Base-by-base conservation (phyloP, 441 rosid species). In the Caryocar brasiliense region DNA sequence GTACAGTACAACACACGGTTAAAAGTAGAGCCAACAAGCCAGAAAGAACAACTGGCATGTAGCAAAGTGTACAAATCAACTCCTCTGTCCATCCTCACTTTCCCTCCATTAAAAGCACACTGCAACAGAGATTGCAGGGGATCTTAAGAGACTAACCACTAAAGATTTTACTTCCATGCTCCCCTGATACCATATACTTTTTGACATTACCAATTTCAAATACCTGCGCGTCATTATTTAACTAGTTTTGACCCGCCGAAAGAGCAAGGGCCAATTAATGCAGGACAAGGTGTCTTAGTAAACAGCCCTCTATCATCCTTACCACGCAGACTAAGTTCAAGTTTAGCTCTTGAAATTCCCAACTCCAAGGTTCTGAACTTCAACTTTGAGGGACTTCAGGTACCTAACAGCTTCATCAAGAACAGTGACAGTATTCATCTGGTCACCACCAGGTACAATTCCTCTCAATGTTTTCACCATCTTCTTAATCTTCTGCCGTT, bases 381-480 rank as follows among this genome's bases (percentile, higher is more conserved):
- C 92, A 26, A 81, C 67, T 61, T 83, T 83, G 50, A 88, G 87
- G 56, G 89, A 77, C 63, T 88, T 85, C 33, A 88, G 90, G 60
- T 88, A 83, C 54, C 60, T 74, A 51, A 89, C 95, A 53, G 95
- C 90, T 81, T 85, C 97, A 60, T 88, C 95, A 1, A 88, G 65
- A 47, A 85, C 80, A 37, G 62, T 58, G 20, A 61, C 86, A 23
- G 85, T 78, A 61, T 78, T 82, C 97, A 85, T 79, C 53, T 75
- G 68, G 40, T 83, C 81, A 15, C 84, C 83, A 28, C 86, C 95
- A 0, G 95, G 97, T 24, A 89, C 81, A 24, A 85, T 81, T 42
- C 77, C 81, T 43, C 80, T 78, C 69, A 89, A 65, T n/a, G 67
- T 68, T 66, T 81, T 85, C 58, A 89, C 81, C 95, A 78, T 85